A percentile compares a stretch with the other conserved stretches of the same genome.
These are phyloP conservation scores for Mortierella sp. DNA, from an alignment of 371 early-diverging fungal species.

Conservation along the genomic window DNA sequence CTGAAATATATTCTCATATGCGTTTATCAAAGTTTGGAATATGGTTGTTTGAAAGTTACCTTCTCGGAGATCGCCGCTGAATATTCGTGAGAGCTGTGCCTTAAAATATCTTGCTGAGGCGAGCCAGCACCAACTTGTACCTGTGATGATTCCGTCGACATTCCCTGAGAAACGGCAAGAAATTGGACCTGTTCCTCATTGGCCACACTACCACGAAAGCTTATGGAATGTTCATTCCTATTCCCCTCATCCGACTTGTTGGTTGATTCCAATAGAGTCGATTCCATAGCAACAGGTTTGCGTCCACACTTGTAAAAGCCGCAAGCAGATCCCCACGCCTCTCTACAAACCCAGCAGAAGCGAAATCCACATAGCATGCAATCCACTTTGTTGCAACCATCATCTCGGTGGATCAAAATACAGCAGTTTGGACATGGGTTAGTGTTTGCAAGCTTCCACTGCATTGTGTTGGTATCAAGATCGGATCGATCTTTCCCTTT, in stretches of 20 bases:
- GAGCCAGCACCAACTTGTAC: not conserved
- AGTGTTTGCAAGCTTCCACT: constrained; percentile 64
- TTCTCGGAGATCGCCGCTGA: constrained; percentile 20
- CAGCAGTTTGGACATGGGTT: constrained; percentile 80
- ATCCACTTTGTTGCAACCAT: constrained; percentile 86
- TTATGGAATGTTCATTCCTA: not conserved
- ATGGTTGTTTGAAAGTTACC: constrained; percentile 7
- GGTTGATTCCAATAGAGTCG: not conserved
- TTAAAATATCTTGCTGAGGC: constrained; percentile 9
- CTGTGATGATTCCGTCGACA: constrained; percentile 2
- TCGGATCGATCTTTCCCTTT: constrained; percentile 29
- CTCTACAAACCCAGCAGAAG: constrained; percentile 78
- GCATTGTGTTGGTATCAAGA: constrained; percentile 45
- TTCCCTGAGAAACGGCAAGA: not conserved
- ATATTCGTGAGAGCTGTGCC: constrained; percentile 1
- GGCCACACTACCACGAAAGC: not conserved
- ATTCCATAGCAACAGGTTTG: constrained; percentile 5
- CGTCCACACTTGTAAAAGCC: constrained; percentile 60
- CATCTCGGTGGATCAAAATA: constrained; percentile 82
- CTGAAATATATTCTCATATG: not conserved
- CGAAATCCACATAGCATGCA: constrained; percentile 79
- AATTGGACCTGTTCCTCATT: constrained; percentile 14
- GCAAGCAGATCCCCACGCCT: constrained; percentile 58
- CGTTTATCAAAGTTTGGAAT: not conserved
- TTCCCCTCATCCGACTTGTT: not conserved